phyloP scores from a whole-genome alignment of 768 basidiomycete genomes.

The Boletus patriciae region DNA sequence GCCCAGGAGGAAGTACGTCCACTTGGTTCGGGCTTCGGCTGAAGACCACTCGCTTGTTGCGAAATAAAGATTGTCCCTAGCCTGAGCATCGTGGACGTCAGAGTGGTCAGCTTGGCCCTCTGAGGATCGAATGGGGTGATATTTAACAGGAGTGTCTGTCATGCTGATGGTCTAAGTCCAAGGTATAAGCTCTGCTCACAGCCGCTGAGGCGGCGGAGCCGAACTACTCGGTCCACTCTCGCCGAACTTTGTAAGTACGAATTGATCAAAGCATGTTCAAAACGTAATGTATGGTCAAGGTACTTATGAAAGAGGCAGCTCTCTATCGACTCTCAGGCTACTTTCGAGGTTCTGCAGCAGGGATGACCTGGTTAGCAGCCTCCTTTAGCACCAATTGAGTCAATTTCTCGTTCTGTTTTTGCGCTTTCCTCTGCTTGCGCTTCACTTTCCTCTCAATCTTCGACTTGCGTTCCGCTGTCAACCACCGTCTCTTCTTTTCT shows the following conservation, averaged over 20 bases:
- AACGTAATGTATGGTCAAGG: neutral
- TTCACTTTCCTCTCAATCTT: slow-evolving; percentile 36
- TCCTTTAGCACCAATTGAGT: slow-evolving; percentile 51
- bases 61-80: slow-evolving; percentile 9
- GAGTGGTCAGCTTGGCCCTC: slow-evolving; percentile 9
- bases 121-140: slow-evolving; percentile 23
- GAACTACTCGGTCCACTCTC: too few relatives aligned
- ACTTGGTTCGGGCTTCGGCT: slow-evolving; percentile 48
- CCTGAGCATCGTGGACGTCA: neutral
- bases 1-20: slow-evolving; percentile 74
- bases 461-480: slow-evolving; percentile 39
- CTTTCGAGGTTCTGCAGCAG: slow-evolving; percentile 24
- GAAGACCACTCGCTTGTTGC: slow-evolving; percentile 26
- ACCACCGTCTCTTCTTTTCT: slow-evolving; percentile 58
- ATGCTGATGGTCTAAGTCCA: slow-evolving; percentile 6
- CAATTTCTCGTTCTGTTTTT: slow-evolving; percentile 54
- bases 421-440: slow-evolving; percentile 44
- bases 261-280: neutral
- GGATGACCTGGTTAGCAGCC: slow-evolving; percentile 61
- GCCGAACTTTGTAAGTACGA: too few relatives aligned
- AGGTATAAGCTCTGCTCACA: too few relatives aligned
- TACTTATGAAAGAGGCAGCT: neutral
- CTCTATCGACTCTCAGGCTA: slow-evolving; percentile 8
- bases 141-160: slow-evolving; percentile 11
- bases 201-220: too few relatives aligned